Evolutionary conservation across 2,329 filamentous ascomycete species (phyloP).

Genomic region (Chrysoporthe deuterocubensis): DNA sequence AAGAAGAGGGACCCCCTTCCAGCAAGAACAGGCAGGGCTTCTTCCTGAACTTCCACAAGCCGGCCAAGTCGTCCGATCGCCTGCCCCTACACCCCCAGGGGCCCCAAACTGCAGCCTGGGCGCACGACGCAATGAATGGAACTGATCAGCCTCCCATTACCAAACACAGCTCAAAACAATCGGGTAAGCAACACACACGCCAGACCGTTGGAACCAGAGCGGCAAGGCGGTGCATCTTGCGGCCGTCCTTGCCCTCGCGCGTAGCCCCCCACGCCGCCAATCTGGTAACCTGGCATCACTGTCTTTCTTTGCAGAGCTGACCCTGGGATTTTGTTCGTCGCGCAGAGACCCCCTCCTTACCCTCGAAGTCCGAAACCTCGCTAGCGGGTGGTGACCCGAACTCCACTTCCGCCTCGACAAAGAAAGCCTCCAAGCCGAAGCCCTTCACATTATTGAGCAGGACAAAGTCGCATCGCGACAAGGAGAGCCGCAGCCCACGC

Average conservation of each 20-base stretch:
- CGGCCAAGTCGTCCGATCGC: constrained; percentile 46
- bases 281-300: neutral
- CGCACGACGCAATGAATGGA: constrained; percentile 28
- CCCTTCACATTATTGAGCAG: constrained; percentile 58
- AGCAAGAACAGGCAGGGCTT: constrained; percentile 53
- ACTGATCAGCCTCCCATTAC: constrained; percentile 36
- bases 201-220: constrained; percentile 7
- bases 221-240: neutral
- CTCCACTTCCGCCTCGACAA: constrained; percentile 36
- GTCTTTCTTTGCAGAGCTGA: constrained; percentile 16
- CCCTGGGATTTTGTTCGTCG: constrained; percentile 31
- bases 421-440: constrained; percentile 57
- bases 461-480: constrained; percentile 56
- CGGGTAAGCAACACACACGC: constrained; percentile 35
- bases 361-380: constrained; percentile 57
- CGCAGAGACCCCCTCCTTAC: constrained; percentile 44
- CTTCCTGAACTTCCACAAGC: constrained; percentile 56
- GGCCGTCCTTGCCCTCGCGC: neutral
- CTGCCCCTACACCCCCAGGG: constrained; percentile 31
- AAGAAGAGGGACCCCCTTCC: constrained; percentile 49
- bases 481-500: constrained; percentile 43
- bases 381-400: constrained; percentile 50
- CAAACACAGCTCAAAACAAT: constrained; percentile 38
- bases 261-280: neutral
- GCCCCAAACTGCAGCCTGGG: constrained; percentile 27